Evolutionary conservation across 2,329 filamentous ascomycete genomes (phyloP), one percentile per base, ranked within the genome.

Genomic region (Raffaelea arxii): DNA sequence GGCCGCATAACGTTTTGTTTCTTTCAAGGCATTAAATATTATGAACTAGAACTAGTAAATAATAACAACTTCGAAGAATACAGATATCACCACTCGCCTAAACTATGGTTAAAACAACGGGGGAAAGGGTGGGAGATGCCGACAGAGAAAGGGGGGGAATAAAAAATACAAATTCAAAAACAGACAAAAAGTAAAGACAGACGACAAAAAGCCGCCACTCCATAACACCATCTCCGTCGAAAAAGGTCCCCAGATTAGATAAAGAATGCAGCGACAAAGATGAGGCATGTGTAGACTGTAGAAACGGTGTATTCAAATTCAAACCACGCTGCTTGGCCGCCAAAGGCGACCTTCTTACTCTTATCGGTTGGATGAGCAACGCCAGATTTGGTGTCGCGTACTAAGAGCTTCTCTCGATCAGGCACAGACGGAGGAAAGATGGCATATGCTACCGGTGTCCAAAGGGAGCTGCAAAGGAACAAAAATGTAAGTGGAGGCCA

Each of bases 401-500:
- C 62, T 39, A 82, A 62, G 14, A 82, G 61, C 6, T 77, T 68
- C 56, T 54, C 52, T 18, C 52, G 52, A 25, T 54, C 52, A 3
- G 52, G 52, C 47, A 51, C 49, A n/a, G 43, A 80, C 72, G 79
- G 79, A 1, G 79, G 79, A 52, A 74, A 73, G 46, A 82, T 72
- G 22, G 77, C 75, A 56, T 83, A 83, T 2, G 67, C 65, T 40
- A 83, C 67, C 0, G 79, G 79, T 0, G 70, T 76, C 74, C 75
- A 79, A 23, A 77, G 62, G 1, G 73, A 73, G 43, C 65, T 70
- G 63, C 69, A 71, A 41, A 74, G 67, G 55, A 75, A 73, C 38
- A 78, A 54, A 62, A 77, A 80, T 1, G 75, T 72, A 38, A 80
- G 55, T 0, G 78, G 78, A 6, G 77, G 77, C 78, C 78, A 82